Evolutionary conservation across 352 stramenopile genomes (phyloP).

Genomic region (Phytophthora sojae): DNA sequence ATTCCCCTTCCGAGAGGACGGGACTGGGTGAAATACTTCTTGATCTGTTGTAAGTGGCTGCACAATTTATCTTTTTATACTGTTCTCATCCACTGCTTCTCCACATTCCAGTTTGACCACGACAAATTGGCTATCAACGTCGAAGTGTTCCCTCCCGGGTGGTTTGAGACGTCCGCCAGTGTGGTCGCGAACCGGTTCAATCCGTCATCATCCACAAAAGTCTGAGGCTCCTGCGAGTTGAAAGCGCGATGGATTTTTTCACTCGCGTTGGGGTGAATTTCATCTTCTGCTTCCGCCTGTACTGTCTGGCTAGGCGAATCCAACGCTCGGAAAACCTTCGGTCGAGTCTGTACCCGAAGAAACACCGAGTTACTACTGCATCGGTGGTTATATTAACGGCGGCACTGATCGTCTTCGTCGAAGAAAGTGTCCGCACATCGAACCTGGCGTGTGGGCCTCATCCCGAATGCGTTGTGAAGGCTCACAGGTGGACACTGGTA

Average conservation of each 20-base stretch:
- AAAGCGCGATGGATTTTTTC: conserved; percentile 26
- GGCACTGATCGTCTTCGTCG: conserved; percentile 3
- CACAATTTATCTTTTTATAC: no score
- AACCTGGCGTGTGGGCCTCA: conserved; percentile 1
- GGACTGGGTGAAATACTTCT: conserved; percentile 1
- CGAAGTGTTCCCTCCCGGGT: background rate
- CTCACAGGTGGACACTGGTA: conserved; percentile 12
- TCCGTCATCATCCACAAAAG: conserved; percentile 22
- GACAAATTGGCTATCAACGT: conserved; percentile 4
- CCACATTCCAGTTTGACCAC: conserved; percentile 5
- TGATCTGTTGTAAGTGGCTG: conserved; percentile 8
- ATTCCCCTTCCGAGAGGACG: background rate
- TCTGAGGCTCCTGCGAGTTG: conserved; percentile 37
- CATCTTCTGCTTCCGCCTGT: conserved; percentile 7
- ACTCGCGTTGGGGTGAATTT: conserved; percentile 7
- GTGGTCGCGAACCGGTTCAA: conserved; percentile 17
- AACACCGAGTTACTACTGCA: background rate
- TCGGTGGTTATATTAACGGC: background rate
- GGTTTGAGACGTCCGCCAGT: background rate
- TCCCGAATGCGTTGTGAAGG: conserved; percentile 16
- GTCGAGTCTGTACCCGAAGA: conserved; percentile 1
- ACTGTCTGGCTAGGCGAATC: background rate
- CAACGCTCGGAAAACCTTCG: background rate
- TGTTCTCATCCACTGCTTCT: conserved; percentile 2
- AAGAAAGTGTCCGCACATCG: conserved; percentile 9